Evolutionary conservation across 352 stramenopile genomes (phyloP), one percentile per base, ranked within the genome.

Genomic region (Poterioochromonas sp.): DNA sequence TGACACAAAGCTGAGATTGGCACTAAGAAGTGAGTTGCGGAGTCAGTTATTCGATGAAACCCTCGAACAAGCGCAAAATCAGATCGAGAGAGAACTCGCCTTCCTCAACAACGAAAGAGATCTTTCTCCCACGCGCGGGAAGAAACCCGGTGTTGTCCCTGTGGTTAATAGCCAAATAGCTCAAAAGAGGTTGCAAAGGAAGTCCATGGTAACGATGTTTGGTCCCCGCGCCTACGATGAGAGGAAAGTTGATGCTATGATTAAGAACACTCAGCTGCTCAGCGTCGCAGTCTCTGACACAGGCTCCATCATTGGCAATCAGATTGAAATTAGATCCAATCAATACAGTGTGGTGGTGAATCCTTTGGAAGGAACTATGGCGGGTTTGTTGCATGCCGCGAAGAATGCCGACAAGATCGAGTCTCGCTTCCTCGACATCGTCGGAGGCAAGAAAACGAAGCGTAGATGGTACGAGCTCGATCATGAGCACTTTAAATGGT

Each of bases 381-480:
- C 65, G 2, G 65, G 65, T 3, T n/a, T 58, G 15, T 39, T 74
- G 3, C 3, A 15, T 39, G 65, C 40, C 1, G 65, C 39, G 2
- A 74, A 74, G 53, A 74, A 74, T 54, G 41, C 15, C 18, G 37
- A 58, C 40, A 74, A 74, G 32, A 37, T 74, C 1, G 41, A 51
- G 18, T 37, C 5, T 18, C 12, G 22, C 0, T 74, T 74, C 5
- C 8, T 74, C 5, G 41, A 74, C 8, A 40, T 58, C 1, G 37
- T 74, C 2, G 65, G 65, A 26, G 37, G 39, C 18, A 74, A 74
- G 29, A 74, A 51, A 18, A 74, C 65, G 15, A 74, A 74, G 40
- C 35, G 39, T 11, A 51, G 65, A 35, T 74, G 37, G 37, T 74
- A 35, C 29, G 37, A 74, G 18, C n/a, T 74, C 3, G n/a, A 74